Base-by-base conservation (phyloP, 148 eudicot species). In the Cornus kousa region DNA sequence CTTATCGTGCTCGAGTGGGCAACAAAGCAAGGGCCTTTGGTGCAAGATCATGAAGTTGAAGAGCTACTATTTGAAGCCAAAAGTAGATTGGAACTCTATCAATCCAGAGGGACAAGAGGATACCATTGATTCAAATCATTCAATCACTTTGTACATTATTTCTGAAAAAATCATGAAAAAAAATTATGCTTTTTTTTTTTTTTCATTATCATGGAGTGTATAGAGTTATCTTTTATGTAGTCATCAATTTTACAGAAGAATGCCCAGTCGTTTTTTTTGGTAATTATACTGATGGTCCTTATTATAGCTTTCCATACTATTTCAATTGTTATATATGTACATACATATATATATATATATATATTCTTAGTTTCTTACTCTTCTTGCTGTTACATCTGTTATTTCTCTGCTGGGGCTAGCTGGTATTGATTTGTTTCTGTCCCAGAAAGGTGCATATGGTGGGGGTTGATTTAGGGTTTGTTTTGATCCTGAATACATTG, bases 1-100 rank as follows among this genome's bases (percentile, higher is more conserved):
- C 75, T 89, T 5, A 82, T 74, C 3, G 87, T 85, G 48, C 79
- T 92, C 19, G 93, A 92, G 55, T 94, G 98, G 98, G 92, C 92
- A 3, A 72, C 78, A 8, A 92, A 94, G 78, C 98, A 94, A 76
- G 79, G 48, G 4, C 80, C 74, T 72, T 80, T 94, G 10, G 88
- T 82, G 71, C 88, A 85, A 39, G 91, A 90, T 70, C 74, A 84
- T 10, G 70, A 71, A 3, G 74, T 91, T 8, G 91, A 87, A 28
- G 78, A 77, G 0, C 79, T 92, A 19, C 32, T 89, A 19, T 77
- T 81, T 0, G 98, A 94, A 72, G 89, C 92, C 2, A 91, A 89
- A 77, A 75, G 81, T 39, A 85, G 92, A 77, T 80, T 94, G 72
- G 94, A 90, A 57, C 86, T 94, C 69, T 94, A 90, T 79, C 97